Conservation (phyloP, 306 rosid species). For the Carpinus viminea region DNA sequence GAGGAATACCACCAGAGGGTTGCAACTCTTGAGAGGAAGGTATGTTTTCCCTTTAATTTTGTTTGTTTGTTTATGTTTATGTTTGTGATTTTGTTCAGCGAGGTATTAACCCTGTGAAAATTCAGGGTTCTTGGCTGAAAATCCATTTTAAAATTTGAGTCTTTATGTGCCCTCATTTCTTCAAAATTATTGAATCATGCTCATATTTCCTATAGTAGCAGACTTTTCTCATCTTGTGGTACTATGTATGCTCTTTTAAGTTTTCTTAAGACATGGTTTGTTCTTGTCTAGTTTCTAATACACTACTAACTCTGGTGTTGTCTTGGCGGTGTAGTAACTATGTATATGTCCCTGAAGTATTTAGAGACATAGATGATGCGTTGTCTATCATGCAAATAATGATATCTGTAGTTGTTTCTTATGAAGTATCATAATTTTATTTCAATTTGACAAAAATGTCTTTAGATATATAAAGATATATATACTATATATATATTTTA, state of each 20-base stretch:
- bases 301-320: slow-evolving; percentile 15
- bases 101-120: neutral
- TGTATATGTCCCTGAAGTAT: neutral
- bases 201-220: neutral
- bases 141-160: slow-evolving; percentile 2
- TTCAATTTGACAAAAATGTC: neutral
- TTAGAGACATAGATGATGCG: neutral
- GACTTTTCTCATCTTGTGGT: neutral
- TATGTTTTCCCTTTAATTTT: slow-evolving; percentile 26
- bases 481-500: neutral
- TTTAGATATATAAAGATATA: neutral
- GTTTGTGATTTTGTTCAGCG: neutral
- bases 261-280: neutral
- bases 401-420: neutral
- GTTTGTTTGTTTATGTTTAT: slow-evolving; percentile 2
- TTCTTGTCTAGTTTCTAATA: neutral
- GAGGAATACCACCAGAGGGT: slow-evolving; percentile 99
- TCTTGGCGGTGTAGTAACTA: neutral
- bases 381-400: neutral
- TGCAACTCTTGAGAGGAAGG: slow-evolving; percentile 91
- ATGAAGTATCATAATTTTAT: neutral
- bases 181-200: neutral
- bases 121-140: slow-evolving; percentile 15
- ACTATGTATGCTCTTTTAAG: neutral
- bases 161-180: neutral